Evolutionary conservation across 2,329 filamentous ascomycete genomes (phyloP).

Genomic region (Sporothrix brasiliensis): DNA sequence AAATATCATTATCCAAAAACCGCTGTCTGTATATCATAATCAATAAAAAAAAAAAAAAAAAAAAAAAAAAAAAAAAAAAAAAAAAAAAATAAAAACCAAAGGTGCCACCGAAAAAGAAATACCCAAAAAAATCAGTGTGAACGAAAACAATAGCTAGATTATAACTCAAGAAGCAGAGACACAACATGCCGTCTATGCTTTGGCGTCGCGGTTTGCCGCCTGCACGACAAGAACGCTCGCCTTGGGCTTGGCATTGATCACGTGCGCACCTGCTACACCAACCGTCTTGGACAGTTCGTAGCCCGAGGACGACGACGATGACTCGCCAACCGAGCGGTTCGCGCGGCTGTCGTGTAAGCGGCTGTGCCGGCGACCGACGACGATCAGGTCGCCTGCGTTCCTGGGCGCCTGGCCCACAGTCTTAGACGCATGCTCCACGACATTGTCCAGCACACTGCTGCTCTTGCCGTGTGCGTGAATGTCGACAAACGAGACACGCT

Average conservation of each 20-base stretch:
- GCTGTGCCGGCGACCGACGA: constrained; percentile 62
- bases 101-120: background rate
- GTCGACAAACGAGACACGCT: constrained; percentile 54
- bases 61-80: background rate
- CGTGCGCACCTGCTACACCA: constrained; percentile 61
- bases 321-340: constrained; percentile 30
- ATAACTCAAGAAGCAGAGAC: background rate
- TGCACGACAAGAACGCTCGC: constrained; percentile 73
- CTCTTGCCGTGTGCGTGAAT: constrained; percentile 46
- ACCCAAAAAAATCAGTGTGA: background rate
- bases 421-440: constrained; percentile 57
- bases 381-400: constrained; percentile 71
- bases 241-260: constrained; percentile 62
- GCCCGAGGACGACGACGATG: constrained; percentile 36
- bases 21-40: background rate
- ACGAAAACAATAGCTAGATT: background rate
- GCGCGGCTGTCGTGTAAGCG: constrained; percentile 36
- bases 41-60: background rate
- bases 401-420: constrained; percentile 61
- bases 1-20: background rate
- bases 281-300: constrained; percentile 56
- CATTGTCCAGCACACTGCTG: constrained; percentile 49
- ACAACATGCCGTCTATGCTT: constrained; percentile 26
- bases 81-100: background rate
- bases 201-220: constrained; percentile 47